Evolutionary conservation across 1,139 yeast genomes (phyloP).

Genomic region (Pichia sp.): DNA sequence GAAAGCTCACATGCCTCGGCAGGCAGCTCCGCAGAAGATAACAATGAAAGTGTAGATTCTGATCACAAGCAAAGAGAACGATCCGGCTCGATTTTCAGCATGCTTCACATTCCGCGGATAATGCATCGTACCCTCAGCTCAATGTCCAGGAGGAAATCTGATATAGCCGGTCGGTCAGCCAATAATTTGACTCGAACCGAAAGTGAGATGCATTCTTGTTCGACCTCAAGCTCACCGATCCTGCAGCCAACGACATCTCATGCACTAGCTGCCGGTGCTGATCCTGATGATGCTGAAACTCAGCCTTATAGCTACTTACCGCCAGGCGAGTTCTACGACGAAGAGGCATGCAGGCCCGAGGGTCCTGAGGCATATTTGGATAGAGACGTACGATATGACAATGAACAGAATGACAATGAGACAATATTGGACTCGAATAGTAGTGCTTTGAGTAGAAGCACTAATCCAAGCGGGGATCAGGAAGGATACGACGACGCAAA

Average conservation of each 20-base stretch:
- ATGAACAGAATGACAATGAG: background rate
- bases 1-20: background rate
- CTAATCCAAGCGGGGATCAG: background rate
- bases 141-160: background rate
- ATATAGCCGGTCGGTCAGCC: background rate
- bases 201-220: background rate
- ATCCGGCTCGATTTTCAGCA: conserved; percentile 7
- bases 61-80: conserved; percentile 1
- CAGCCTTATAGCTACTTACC: conserved; percentile 5
- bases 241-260: conserved; percentile 13
- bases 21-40: background rate
- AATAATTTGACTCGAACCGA: conserved; percentile 2
- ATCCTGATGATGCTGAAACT: background rate
- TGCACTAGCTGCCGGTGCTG: conserved; percentile 14
- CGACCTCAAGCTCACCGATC: background rate
- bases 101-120: conserved; percentile 5
- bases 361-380: conserved; percentile 4
- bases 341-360: background rate
- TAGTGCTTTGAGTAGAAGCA: background rate
- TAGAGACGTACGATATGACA: conserved; percentile 7
- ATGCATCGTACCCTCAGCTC: background rate
- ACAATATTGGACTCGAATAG: background rate
- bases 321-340: conserved; percentile 4
- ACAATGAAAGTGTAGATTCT: background rate
- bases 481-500: conserved; percentile 3